A percentile compares a stretch with the other conserved stretches of the same genome.
Conservation (phyloP, 2,329 filamentous ascomycete species). For the Cercospora sp. region DNA sequence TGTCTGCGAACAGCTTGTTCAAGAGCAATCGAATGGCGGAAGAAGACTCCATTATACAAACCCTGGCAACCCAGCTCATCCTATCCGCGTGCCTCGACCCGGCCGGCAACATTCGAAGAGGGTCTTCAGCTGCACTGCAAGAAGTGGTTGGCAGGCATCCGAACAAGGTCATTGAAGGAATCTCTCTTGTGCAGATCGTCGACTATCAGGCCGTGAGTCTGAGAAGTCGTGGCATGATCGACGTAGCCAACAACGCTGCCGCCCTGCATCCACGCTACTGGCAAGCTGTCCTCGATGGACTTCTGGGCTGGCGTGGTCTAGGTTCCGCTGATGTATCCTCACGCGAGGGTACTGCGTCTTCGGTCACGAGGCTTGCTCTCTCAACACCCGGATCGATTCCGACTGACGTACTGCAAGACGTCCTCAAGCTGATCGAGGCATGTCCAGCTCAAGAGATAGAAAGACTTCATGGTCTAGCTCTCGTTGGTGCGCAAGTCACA, state of each 20-base stretch:
- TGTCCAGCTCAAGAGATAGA: constrained; percentile 40
- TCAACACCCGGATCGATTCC: constrained; percentile 40
- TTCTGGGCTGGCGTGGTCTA: constrained; percentile 86
- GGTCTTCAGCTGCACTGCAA: constrained; percentile 88
- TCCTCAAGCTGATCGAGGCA: constrained; percentile 49
- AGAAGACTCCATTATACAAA: constrained; percentile 50
- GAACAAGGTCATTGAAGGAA: constrained; percentile 77
- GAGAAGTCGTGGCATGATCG: constrained; percentile 75
- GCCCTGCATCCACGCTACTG: constrained; percentile 65
- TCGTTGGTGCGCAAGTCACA: constrained; percentile 16
- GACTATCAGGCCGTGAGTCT: constrained; percentile 93
- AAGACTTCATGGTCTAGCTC: constrained; percentile 24
- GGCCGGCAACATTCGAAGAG: constrained; percentile 87
- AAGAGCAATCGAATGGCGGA: constrained; percentile 5
- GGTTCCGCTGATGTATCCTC: constrained; percentile 73
- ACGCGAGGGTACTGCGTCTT: constrained; percentile 67
- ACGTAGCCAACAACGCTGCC: constrained; percentile 70
- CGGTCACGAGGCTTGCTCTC: constrained; percentile 62
- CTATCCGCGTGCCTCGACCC: constrained; percentile 82
- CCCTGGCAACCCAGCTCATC: constrained; percentile 77
- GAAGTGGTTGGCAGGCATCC: constrained; percentile 93
- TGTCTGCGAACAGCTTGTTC: constrained; percentile 47
- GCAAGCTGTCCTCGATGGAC: constrained; percentile 65
- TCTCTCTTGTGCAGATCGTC: constrained; percentile 80
- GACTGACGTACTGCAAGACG: constrained; percentile 39